phyloP scores from a whole-genome alignment of 371 early-diverging fungal species.

The Mucor piriformis region DNA sequence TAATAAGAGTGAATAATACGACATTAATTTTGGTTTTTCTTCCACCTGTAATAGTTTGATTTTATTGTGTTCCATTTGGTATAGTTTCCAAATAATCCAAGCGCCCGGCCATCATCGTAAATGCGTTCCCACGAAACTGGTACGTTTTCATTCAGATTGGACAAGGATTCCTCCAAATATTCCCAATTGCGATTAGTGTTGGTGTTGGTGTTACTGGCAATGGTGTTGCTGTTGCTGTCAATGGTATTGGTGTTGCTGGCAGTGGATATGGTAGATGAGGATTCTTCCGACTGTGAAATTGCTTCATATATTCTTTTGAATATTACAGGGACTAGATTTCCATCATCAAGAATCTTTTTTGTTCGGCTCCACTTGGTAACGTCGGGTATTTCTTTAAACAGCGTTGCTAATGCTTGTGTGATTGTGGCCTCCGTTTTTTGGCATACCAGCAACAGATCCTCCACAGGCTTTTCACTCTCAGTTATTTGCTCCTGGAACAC shows the following conservation, averaged over 20 bases:
- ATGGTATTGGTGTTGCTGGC: not conserved
- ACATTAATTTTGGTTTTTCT: too few species aligned
- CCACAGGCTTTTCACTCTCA: not conserved
- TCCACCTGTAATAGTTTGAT: too few species aligned
- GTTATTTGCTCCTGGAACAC: not conserved
- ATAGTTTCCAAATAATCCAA: not conserved
- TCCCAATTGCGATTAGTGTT: constrained; percentile 2
- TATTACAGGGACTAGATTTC: not conserved
- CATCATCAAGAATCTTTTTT: constrained; percentile 4
- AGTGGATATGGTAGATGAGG: too few species aligned
- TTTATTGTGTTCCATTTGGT: too few species aligned
- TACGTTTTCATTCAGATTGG: not conserved
- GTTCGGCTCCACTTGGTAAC: not conserved
- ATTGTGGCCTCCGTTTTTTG: not conserved
- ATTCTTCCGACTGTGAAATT: not conserved
- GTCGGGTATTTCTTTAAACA: constrained; percentile 1
- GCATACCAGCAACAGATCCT: not conserved
- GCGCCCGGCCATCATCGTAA: constrained; percentile 3
- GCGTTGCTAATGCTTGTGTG: not conserved
- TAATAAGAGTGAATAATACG: too few species aligned
- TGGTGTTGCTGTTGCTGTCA: not conserved
- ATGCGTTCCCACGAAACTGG: constrained; percentile 3
- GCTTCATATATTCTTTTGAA: not conserved
- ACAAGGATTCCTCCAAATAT: not conserved
- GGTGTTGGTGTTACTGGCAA: not conserved